Base-by-base conservation (phyloP, 768 basidiomycete species). In the Podaxis mareebaensis region DNA sequence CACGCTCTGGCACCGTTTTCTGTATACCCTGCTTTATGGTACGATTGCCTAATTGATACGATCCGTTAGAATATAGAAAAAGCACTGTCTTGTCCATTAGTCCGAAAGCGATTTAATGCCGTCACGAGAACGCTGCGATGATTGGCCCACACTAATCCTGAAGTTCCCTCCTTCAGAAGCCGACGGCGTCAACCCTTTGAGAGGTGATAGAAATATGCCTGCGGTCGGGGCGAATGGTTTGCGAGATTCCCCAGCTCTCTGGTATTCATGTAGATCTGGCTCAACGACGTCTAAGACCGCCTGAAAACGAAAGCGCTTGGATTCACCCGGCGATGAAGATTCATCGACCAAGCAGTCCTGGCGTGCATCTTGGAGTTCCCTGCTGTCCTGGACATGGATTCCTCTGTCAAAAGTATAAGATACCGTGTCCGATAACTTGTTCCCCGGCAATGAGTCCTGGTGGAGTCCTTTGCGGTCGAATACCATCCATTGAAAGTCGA, bases 401-500 rank as follows among this genome's bases (percentile, higher is more conserved):
- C 40, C 40, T 17, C 10, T 10, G 17, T 20, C 44, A 20, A 20
- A n/a, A 46, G n/a, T 20, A 15, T 28, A 5, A 22, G 49, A 24
- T 12, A 13, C 13, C 20, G 40, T 24, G 28, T 20, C 11, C 11
- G 15, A 20, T 46, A 46, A 46, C 7, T 7, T 15, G 15, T 39
- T 40, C 36, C 40, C n/a, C 22, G 5, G 38, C 3, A 40, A 20
- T 22, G 22, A 26, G 10, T 26, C 13, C 39, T 61, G 60, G 20
- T 20, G 15, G 38, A 17, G 7, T 3, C 40, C 39, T 8, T 15
- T n/a, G 20, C 76, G 70, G 60, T 80, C 68, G 66, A 88, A 89
- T 8, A 81, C 81, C 52, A 74, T 71, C 87, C 88, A 89, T 57
- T 69, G 78, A 66, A 89, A 89, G 67, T 83, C 83, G 8, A 88